Conservation (phyloP, 1,139 yeast species). For the Insectozyma bohioensis region DNA sequence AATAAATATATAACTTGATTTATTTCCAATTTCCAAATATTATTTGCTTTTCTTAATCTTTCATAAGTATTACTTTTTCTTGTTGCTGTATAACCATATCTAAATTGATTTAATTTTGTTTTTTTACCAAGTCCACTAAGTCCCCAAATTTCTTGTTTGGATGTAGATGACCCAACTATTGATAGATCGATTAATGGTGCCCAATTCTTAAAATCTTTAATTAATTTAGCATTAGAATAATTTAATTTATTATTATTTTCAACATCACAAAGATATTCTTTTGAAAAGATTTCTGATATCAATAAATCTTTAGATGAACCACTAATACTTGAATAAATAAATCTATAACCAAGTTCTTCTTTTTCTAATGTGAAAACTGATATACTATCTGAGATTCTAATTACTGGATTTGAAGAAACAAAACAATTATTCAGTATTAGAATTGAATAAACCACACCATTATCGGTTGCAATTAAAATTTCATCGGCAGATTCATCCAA, state of each 20-base stretch:
- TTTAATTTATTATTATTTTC: conserved; percentile 11
- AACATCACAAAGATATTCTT: conserved; percentile 16
- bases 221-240: conserved; percentile 14
- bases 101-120: conserved; percentile 38
- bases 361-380: conserved; percentile 33
- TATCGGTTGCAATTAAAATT: conserved; percentile 40
- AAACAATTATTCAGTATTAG: conserved; percentile 16
- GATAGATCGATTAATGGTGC: conserved; percentile 47
- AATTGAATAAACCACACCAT: conserved; percentile 40
- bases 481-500: conserved; percentile 26
- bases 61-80: conserved; percentile 29
- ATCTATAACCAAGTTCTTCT: conserved; percentile 17
- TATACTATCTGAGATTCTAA: conserved; percentile 31
- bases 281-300: conserved; percentile 17
- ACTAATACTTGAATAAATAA: conserved; percentile 34
- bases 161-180: conserved; percentile 28
- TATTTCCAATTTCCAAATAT: conserved; percentile 18
- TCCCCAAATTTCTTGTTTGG: conserved; percentile 46
- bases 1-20: conserved; percentile 25
- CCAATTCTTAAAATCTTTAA: conserved; percentile 45
- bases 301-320: conserved; percentile 34
- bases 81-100: conserved; percentile 36
- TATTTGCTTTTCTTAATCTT: conserved; percentile 27
- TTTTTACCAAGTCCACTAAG: conserved; percentile 43
- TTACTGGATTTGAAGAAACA: conserved; percentile 19